A percentile compares a stretch with the other conserved stretches of the same genome.
Evolutionary conservation across 2,329 filamentous ascomycete species (phyloP).

Genomic region (Cercospora sp.): DNA sequence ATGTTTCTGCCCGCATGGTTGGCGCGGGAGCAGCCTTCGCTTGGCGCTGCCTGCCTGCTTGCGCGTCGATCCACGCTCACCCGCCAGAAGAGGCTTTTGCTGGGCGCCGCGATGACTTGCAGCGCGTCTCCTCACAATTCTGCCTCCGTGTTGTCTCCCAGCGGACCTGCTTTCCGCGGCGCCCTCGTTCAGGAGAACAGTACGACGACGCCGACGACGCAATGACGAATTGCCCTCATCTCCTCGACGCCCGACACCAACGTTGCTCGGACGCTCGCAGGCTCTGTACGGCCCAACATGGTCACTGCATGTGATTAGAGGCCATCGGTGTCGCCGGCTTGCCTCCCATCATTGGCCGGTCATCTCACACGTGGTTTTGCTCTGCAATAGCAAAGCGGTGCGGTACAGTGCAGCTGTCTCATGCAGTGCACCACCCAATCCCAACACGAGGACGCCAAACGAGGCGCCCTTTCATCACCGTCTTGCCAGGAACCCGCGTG

Average conservation of each 20-base stretch:
- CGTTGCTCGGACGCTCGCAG: not conserved
- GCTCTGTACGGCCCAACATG: not conserved
- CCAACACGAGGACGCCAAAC: not conserved
- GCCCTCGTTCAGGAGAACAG: not conserved
- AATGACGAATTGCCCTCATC: not conserved
- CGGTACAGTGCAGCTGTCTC: not conserved
- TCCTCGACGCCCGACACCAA: not conserved
- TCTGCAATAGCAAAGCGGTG: not conserved
- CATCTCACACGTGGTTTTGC: not conserved
- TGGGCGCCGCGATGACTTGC: not conserved
- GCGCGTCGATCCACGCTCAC: not conserved
- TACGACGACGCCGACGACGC: not conserved
- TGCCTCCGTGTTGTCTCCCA: not conserved
- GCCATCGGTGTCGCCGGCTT: not conserved
- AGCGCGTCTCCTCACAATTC: not conserved
- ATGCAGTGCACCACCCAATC: not conserved
- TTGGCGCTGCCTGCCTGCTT: not conserved
- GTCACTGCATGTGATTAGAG: not conserved
- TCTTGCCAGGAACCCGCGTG: not conserved
- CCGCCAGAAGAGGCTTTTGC: not conserved
- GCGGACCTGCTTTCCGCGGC: not conserved
- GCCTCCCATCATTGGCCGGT: not conserved
- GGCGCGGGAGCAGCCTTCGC: not conserved
- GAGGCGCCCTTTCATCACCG: not conserved
- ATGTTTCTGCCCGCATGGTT: not conserved